Conservation (phyloP, 148 eudicot genomes). For the Silene latifolia region DNA sequence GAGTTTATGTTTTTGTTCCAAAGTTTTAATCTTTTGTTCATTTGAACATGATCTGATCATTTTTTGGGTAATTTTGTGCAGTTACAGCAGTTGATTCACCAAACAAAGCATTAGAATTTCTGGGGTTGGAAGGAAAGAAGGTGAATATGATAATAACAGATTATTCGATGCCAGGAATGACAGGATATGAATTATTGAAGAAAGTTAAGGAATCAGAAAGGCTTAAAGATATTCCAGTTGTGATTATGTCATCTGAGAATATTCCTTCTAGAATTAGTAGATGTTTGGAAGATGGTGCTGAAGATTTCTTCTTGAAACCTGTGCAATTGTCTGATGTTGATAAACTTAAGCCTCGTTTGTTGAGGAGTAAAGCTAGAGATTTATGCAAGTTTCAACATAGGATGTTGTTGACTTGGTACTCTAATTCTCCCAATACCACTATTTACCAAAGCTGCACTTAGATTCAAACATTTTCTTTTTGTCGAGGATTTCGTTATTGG, state of each 20-base stretch:
- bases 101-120: constrained; percentile 15
- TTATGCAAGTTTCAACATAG: constrained; percentile 31
- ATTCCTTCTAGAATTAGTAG: constrained; percentile 61
- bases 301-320: constrained; percentile 67
- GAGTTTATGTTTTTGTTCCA: no score
- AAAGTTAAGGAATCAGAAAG: constrained; percentile 40
- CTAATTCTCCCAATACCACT: background rate
- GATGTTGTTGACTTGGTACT: constrained; percentile 28
- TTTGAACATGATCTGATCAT: background rate
- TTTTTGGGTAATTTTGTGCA: background rate
- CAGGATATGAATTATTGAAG: constrained; percentile 33
- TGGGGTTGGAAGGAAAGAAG: constrained; percentile 20
- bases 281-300: constrained; percentile 70
- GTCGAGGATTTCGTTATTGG: background rate
- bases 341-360: constrained; percentile 53
- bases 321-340: constrained; percentile 61
- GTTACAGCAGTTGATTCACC: constrained; percentile 19
- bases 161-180: constrained; percentile 43
- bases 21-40: background rate
- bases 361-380: constrained; percentile 30
- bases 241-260: constrained; percentile 76
- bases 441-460: constrained; percentile 28
- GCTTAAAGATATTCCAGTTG: constrained; percentile 59
- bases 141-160: constrained; percentile 39
- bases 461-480: background rate